Conservation (phyloP, 1,284 basidiomycete species). For the Apiotrichum brassicae region DNA sequence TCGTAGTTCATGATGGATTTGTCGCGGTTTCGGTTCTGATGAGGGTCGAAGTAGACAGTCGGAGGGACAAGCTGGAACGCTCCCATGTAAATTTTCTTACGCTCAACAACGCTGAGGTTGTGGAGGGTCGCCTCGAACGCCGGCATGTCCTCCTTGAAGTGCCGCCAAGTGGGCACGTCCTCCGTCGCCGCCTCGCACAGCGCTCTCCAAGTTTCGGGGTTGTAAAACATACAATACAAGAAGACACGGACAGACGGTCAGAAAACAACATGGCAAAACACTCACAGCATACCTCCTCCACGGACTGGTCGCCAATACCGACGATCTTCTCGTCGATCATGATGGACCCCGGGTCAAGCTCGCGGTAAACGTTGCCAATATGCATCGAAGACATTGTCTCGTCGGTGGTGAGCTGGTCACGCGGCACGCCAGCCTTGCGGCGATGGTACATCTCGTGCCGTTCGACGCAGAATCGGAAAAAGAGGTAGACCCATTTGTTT, state of each 20-base stretch:
- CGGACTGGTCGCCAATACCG: constrained; percentile 20
- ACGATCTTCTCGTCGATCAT: constrained; percentile 18
- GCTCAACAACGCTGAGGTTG: constrained; percentile 13
- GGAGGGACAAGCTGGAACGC: constrained; percentile 35
- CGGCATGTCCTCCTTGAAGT: constrained; percentile 14
- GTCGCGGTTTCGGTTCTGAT: constrained; percentile 5
- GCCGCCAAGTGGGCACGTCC: constrained; percentile 17
- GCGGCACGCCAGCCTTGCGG: constrained; percentile 15
- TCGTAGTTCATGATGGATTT: constrained; percentile 21
- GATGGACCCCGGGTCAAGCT: constrained; percentile 21
- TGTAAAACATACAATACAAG: constrained; percentile 28
- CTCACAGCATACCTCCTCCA: constrained; percentile 31
- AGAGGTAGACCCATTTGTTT: constrained; percentile 26
- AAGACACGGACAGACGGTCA: constrained; percentile 28
- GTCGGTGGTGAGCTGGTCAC: constrained; percentile 20
- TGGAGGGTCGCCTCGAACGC: constrained; percentile 22
- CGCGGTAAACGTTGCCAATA: constrained; percentile 28
- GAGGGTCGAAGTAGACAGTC: constrained; percentile 21
- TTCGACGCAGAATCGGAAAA: constrained; percentile 34
- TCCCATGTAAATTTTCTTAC: constrained; percentile 21
- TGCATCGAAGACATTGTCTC: constrained; percentile 21
- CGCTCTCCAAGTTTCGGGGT: constrained; percentile 18
- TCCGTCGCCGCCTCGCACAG: constrained; percentile 17
- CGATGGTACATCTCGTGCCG: constrained; percentile 25
- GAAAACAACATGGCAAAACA: neutral